Percentiles rank a stretch among this genome's conserved stretches.
Evolutionary conservation across 257 asterid species (phyloP).

Genomic region (Coffea canephora): DNA sequence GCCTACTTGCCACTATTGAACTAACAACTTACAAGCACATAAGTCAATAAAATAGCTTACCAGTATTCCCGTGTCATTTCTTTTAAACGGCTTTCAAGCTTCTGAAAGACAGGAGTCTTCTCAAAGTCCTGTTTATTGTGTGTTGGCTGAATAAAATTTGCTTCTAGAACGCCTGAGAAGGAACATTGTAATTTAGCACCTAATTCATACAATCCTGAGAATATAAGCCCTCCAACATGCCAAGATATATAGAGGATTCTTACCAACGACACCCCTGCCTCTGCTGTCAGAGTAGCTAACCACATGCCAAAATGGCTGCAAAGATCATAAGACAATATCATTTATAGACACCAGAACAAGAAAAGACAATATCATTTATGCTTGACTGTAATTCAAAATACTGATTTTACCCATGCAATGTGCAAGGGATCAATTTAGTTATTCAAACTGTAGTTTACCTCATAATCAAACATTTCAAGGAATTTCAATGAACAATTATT

Average conservation of each 20-base stretch:
- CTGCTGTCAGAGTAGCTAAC: slow-evolving; percentile 48
- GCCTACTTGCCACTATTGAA: background rate
- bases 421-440: no score
- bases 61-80: slow-evolving; percentile 89
- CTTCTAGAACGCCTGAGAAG: slow-evolving; percentile 79
- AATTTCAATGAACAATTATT: no score
- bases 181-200: slow-evolving; percentile 17
- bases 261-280: slow-evolving; percentile 98
- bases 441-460: no score
- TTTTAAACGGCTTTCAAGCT: slow-evolving; percentile 82
- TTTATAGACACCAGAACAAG: background rate
- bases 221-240: background rate
- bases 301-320: slow-evolving; percentile 98
- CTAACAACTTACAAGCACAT: background rate
- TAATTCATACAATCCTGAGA: slow-evolving; percentile 13
- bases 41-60: slow-evolving; percentile 39
- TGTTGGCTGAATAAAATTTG: slow-evolving; percentile 78
- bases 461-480: no score
- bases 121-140: slow-evolving; percentile 97
- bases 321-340: slow-evolving; percentile 1
- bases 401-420: no score
- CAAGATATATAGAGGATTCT: slow-evolving; percentile 31
- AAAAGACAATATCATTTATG: background rate
- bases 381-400: background rate
- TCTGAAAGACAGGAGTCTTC: slow-evolving; percentile 87